These are phyloP conservation scores for Fusarium chlamydosporum DNA, from an alignment of 2,329 filamentous ascomycete species.

Conservation along the genomic window DNA sequence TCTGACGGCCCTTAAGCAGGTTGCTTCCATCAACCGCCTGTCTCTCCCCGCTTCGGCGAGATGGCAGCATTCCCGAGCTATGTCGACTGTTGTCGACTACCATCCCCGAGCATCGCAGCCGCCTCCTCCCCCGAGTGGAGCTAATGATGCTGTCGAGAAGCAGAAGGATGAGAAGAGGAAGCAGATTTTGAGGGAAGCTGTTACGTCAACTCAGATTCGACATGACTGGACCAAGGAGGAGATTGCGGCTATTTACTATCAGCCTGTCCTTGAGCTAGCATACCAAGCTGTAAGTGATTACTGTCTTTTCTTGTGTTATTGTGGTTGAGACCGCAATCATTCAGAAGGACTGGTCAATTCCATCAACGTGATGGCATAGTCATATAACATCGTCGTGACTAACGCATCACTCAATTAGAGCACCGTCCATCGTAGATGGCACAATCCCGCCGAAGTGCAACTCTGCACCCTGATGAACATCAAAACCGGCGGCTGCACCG, in stretches of 20 bases:
- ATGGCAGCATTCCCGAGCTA: slow-evolving; percentile 43
- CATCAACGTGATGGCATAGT: slow-evolving; percentile 4
- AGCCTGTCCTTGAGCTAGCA: slow-evolving; percentile 82
- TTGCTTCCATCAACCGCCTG: slow-evolving; percentile 16
- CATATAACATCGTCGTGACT: slow-evolving; percentile 28
- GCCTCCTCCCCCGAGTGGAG: slow-evolving; percentile 41
- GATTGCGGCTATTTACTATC: slow-evolving; percentile 85
- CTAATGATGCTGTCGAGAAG: slow-evolving; percentile 44
- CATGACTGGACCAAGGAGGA: slow-evolving; percentile 86
- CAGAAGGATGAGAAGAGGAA: slow-evolving; percentile 48
- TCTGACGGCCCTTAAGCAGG: slow-evolving; percentile 39
- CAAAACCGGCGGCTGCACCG: slow-evolving; percentile 92
- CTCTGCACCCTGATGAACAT: slow-evolving; percentile 98
- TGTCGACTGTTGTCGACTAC: slow-evolving; percentile 51
- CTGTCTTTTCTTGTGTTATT: background rate
- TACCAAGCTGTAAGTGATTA: slow-evolving; percentile 74
- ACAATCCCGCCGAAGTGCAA: slow-evolving; percentile 86
- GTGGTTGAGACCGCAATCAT: background rate
- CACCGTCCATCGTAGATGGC: slow-evolving; percentile 85
- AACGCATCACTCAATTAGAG: slow-evolving; percentile 64
- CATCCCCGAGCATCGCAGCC: slow-evolving; percentile 42
- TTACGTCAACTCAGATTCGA: slow-evolving; percentile 72
- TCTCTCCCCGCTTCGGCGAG: slow-evolving; percentile 40
- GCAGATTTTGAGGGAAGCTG: slow-evolving; percentile 64
- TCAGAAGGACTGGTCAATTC: background rate